Evolutionary conservation across 495 filamentous ascomycete genomes (phyloP).

Genomic region (Xylaria telfairii): DNA sequence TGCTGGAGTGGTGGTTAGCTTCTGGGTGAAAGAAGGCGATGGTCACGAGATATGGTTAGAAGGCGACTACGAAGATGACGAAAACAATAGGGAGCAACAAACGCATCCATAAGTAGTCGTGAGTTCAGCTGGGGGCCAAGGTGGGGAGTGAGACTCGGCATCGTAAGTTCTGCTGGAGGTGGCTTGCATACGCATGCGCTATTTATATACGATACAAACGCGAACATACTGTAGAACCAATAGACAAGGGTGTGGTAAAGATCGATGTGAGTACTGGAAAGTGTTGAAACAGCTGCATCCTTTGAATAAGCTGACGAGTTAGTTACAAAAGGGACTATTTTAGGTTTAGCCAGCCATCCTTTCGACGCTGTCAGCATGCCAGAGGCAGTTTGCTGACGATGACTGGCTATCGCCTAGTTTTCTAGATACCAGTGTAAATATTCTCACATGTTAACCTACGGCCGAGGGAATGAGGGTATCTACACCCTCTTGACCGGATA

Average conservation of each 20-base stretch:
- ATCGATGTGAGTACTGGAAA: too few species aligned
- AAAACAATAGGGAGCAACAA: not conserved
- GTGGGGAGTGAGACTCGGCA: not conserved
- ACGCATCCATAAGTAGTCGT: not conserved
- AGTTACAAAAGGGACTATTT: too few species aligned
- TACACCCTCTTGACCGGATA: slow-evolving; percentile 24
- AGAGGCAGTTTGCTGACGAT: too few species aligned
- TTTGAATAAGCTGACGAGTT: too few species aligned
- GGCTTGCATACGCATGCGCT: not conserved
- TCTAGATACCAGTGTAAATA: too few species aligned
- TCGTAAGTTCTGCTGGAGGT: not conserved
- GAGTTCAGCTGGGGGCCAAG: not conserved
- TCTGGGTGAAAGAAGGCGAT: slow-evolving; percentile 75
- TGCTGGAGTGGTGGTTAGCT: slow-evolving; percentile 64
- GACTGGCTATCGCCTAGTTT: too few species aligned
- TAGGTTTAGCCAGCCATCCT: too few species aligned
- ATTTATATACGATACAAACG: not conserved
- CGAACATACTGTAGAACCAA: not conserved
- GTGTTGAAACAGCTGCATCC: too few species aligned
- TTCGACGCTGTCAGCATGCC: too few species aligned
- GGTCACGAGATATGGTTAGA: slow-evolving; percentile 74
- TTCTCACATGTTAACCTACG: too few species aligned
- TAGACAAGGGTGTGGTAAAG: too few species aligned
- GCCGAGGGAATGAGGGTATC: slow-evolving; percentile 31
- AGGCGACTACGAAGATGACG: slow-evolving; percentile 57